Evolutionary conservation across 176 grass and related monocot species (phyloP).

Genomic region (Phragmites australis): DNA sequence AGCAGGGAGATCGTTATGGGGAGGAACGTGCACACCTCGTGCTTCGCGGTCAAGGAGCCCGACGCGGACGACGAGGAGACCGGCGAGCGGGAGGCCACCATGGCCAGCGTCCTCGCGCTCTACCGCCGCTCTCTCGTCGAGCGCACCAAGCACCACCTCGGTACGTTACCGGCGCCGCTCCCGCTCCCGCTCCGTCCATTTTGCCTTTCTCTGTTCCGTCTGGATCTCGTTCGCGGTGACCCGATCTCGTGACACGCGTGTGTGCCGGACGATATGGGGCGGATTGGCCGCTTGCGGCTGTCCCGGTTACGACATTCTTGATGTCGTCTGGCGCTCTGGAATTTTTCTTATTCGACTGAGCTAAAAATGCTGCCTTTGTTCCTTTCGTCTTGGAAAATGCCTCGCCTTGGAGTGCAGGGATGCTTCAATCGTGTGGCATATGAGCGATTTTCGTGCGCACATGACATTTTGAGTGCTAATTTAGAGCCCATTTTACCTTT

Average conservation of each 20-base stretch:
- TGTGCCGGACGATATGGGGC: background rate
- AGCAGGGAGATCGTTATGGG: conserved; percentile 70
- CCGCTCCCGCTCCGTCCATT: background rate
- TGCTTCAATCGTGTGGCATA: background rate
- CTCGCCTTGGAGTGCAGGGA: background rate
- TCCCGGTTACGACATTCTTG: background rate
- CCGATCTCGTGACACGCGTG: background rate
- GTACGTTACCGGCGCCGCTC: conserved; percentile 10
- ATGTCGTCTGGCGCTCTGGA: background rate
- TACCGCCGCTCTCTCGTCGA: conserved; percentile 69
- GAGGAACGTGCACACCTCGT: conserved; percentile 72
- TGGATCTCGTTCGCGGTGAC: conserved; percentile 3
- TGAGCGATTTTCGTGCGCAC: background rate
- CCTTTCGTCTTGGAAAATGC: background rate
- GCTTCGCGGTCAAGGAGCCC: conserved; percentile 69
- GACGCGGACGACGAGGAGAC: conserved; percentile 85
- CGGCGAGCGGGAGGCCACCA: conserved; percentile 72
- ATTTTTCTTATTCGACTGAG: background rate
- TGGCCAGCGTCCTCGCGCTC: conserved; percentile 82
- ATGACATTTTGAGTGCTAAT: background rate
- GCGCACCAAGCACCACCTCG: conserved; percentile 84
- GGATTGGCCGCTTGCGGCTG: background rate
- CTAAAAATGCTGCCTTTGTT: background rate
- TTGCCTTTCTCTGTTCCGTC: background rate
- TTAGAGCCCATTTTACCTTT: background rate